Evolutionary conservation across 352 stramenopile genomes (phyloP).

Genomic region (Globisporangium echinulatum): DNA sequence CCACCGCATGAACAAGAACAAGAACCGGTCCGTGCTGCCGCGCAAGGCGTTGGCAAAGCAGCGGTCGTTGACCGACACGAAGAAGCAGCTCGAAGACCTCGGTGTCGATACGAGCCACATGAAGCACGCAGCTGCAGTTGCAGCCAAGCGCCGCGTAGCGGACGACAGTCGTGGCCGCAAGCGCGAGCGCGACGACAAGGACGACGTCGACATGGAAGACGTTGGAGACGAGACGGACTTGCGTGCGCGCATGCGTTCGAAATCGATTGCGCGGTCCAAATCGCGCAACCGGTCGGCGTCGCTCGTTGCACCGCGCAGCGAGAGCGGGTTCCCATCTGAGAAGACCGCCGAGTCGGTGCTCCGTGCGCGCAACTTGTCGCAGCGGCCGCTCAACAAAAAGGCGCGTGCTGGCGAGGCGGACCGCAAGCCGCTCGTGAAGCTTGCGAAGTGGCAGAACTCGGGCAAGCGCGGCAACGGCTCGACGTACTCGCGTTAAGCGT

Average conservation of each 20-base stretch:
- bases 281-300: conserved; percentile 80
- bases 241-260: conserved; percentile 63
- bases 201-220: conserved; percentile 87
- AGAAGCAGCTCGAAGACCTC: conserved; percentile 88
- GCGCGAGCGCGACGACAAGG: conserved; percentile 74
- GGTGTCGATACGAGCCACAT: conserved; percentile 90
- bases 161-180: conserved; percentile 83
- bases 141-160: conserved; percentile 53
- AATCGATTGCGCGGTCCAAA: conserved; percentile 64
- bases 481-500: conserved; percentile 68
- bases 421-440: conserved; percentile 71
- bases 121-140: conserved; percentile 78
- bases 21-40: conserved; percentile 89
- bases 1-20: conserved; percentile 93
- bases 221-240: conserved; percentile 61
- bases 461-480: conserved; percentile 82
- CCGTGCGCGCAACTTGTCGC: conserved; percentile 41
- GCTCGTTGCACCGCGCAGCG: conserved; percentile 64
- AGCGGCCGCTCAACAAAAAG: conserved; percentile 80
- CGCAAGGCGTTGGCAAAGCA: conserved; percentile 81
- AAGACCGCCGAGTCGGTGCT: conserved; percentile 32
- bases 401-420: conserved; percentile 76
- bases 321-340: conserved; percentile 61
- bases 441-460: conserved; percentile 87
- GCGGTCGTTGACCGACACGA: conserved; percentile 71